These are phyloP conservation scores for Backusella liffmaniae DNA, from an alignment of 192 early-diverging fungal species.

Conservation along the genomic window DNA sequence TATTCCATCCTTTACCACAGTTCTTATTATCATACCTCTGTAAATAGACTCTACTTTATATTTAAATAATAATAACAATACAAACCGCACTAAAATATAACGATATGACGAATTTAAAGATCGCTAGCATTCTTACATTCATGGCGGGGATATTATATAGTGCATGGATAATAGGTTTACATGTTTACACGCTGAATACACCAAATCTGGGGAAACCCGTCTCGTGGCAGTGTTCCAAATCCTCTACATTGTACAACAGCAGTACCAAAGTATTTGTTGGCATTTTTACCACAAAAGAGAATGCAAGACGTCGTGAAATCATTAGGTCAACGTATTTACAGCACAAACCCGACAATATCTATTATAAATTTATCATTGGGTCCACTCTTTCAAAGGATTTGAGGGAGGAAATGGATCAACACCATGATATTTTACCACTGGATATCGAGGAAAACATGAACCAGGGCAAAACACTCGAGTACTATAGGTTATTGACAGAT, in stretches of 20 bases:
- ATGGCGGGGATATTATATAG: not conserved
- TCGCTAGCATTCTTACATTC: not conserved
- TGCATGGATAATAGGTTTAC: not conserved
- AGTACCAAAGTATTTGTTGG: conserved; percentile 27
- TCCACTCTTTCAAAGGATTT: not conserved
- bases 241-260: not conserved
- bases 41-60: not conserved
- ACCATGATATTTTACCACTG: conserved; percentile 32
- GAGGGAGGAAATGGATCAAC: conserved; percentile 17
- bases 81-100: not conserved
- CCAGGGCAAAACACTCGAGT: conserved; percentile 35
- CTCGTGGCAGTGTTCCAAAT: conserved; percentile 13
- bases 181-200: conserved; percentile 5
- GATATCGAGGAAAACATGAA: conserved; percentile 41
- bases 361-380: conserved; percentile 35
- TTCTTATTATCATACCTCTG: not conserved
- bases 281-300: conserved; percentile 27
- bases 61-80: not conserved
- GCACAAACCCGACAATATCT: conserved; percentile 23
- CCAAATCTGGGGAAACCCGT: conserved; percentile 28
- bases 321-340: conserved; percentile 29
- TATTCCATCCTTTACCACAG: not conserved
- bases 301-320: conserved; percentile 20
- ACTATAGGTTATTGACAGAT: conserved; percentile 18
- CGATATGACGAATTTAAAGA: not conserved